Evolutionary conservation across 2,329 filamentous ascomycete species (phyloP).

Genomic region (Xylariales sp.): DNA sequence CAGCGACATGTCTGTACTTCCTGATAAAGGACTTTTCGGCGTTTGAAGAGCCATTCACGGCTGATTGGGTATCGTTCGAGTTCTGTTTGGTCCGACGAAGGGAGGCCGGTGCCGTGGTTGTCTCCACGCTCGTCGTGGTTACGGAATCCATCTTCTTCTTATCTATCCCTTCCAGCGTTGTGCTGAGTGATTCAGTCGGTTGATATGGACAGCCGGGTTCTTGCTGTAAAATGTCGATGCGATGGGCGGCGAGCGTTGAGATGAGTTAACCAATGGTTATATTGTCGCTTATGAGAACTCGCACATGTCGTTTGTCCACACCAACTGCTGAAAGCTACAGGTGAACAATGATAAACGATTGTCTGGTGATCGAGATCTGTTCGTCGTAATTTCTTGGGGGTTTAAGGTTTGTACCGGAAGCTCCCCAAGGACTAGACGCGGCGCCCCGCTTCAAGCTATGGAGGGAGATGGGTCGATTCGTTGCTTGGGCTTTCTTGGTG

Average conservation of each 20-base stretch:
- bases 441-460: neutral
- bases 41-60: slow-evolving; percentile 7
- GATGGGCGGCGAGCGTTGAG: slow-evolving; percentile 4
- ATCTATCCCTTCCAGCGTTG: too few relatives aligned
- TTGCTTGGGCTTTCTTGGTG: too few relatives aligned
- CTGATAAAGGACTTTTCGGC: slow-evolving; percentile 32
- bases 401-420: neutral
- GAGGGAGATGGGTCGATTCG: neutral
- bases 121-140: slow-evolving; percentile 31
- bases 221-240: slow-evolving; percentile 4
- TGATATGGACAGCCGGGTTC: slow-evolving; percentile 6
- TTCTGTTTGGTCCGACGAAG: slow-evolving; percentile 14
- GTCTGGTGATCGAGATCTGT: too few relatives aligned
- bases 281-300: slow-evolving; percentile 1
- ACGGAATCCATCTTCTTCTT: slow-evolving; percentile 39
- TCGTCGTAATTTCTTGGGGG: neutral
- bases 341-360: neutral
- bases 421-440: neutral
- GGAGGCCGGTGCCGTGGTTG: slow-evolving; percentile 12
- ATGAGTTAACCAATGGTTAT: neutral
- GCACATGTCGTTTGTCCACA: neutral
- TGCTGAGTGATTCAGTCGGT: too few relatives aligned
- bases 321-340: neutral
- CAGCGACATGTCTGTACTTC: slow-evolving; percentile 90
- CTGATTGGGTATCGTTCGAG: neutral